Evolutionary conservation across 2,329 filamentous ascomycete genomes (phyloP), one percentile per base, ranked within the genome.

Genomic region (Microsporum audouinii): DNA sequence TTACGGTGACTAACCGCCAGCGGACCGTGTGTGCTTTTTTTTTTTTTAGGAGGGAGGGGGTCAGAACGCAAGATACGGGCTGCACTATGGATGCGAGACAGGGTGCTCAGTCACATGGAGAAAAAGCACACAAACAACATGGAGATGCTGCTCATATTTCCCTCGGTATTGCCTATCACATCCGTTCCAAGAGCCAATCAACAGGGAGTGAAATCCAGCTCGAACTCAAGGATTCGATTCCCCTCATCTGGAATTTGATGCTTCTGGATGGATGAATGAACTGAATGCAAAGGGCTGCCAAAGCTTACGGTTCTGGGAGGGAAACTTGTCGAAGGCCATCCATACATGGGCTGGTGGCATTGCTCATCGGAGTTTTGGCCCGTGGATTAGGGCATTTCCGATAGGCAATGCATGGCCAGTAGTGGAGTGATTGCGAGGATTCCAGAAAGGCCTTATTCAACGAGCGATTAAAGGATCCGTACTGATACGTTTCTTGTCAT

Each of bases 81-180:
- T 23, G 51, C 51, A 55, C n/a, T n/a, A 55, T 51, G 23, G 27
- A 51, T 51, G 45, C 45, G 45, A 55, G 51, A 55, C 51, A 55
- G 51, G 51, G 51, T 55, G 33, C 51, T 31, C 51, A 36, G 51
- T 55, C 51, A 55, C 51, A 34, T 34, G 51, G 51, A 34, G 51
- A 55, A 34, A 12, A 33, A 51, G 41, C 38, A 31, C 45, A 51
- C 31, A 53, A 17, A n/a, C 51, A 55, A n/a, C 31, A n/a, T 8
- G 51, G 8, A 55, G 51, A 3, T 33, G 17, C 23, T 29, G 27
- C 23, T 51, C 23, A 14, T 12, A 51, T 51, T 51, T 51, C 45
- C 45, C 45, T 51, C 45, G 45, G 45, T 31, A 51, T 51, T 29
- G 45, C 10, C 45, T 51, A 51, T 33, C 45, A 8, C 23, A 27